Evolutionary conservation across 257 asterid species (phyloP).

Genomic region (Forsythia suspensa): DNA sequence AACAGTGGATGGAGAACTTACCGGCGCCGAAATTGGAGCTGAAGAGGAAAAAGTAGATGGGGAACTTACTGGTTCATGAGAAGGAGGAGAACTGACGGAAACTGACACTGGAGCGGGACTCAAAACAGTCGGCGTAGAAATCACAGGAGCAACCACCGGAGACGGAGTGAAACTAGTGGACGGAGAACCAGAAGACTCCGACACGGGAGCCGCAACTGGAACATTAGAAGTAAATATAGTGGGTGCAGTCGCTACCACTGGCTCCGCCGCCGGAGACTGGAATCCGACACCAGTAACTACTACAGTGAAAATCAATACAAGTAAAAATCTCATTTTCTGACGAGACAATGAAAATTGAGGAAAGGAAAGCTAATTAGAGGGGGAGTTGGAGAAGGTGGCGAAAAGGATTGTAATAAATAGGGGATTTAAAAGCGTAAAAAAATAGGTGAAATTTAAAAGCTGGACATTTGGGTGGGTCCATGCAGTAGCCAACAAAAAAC

Average conservation of each 20-base stretch:
- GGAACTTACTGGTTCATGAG: too few relatives aligned
- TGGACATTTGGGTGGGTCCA: slow-evolving; percentile 37
- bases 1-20: background rate
- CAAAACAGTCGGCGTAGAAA: too few relatives aligned
- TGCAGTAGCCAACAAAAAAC: slow-evolving; percentile 13
- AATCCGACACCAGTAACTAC: slow-evolving; percentile 12
- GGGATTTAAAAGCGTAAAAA: background rate
- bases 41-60: too few relatives aligned
- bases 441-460: background rate
- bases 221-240: too few relatives aligned
- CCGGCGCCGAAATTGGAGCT: too few relatives aligned
- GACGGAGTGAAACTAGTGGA: too few relatives aligned
- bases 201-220: too few relatives aligned
- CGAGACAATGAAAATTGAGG: background rate
- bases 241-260: background rate
- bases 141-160: too few relatives aligned
- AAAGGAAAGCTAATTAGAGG: too few relatives aligned
- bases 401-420: background rate
- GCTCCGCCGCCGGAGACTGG: slow-evolving; percentile 12
- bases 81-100: too few relatives aligned
- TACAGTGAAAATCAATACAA: slow-evolving; percentile 12
- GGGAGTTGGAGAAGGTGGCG: background rate
- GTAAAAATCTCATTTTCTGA: background rate
- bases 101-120: too few relatives aligned
- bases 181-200: too few relatives aligned